phyloP scores from a whole-genome alignment of 768 basidiomycete species.

The Termitomyces sp. region DNA sequence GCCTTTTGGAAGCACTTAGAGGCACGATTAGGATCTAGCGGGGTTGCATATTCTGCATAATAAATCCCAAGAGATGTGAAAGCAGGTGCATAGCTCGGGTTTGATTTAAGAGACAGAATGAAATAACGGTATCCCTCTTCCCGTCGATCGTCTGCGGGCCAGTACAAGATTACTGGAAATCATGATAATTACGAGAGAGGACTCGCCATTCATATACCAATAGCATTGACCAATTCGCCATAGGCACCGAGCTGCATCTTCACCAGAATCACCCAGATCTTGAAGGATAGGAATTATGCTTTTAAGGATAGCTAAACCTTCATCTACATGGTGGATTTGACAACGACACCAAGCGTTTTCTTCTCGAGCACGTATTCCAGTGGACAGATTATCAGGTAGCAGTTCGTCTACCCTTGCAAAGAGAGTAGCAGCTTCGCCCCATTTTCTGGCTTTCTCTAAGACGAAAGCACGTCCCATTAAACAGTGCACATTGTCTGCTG shows the following conservation, averaged over 20 bases:
- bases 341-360: constrained; percentile 84
- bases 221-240: constrained; percentile 82
- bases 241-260: constrained; percentile 73
- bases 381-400: constrained; percentile 38
- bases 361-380: constrained; percentile 65
- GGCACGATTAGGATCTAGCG: constrained; percentile 79
- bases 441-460: constrained; percentile 56
- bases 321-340: constrained; percentile 43
- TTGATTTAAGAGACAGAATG: constrained; percentile 74
- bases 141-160: constrained; percentile 36
- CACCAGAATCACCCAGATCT: constrained; percentile 39
- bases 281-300: constrained; percentile 43
- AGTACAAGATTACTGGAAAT: constrained; percentile 1
- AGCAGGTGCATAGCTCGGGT: constrained; percentile 78
- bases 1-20: constrained; percentile 98
- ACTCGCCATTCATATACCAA: constrained; percentile 70
- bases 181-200: not conserved
- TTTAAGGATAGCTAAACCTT: constrained; percentile 45
- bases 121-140: constrained; percentile 77
- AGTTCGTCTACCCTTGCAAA: constrained; percentile 59
- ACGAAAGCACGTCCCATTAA: constrained; percentile 78
- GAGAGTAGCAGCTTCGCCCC: constrained; percentile 58
- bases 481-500: constrained; percentile 58
- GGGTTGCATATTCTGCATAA: constrained; percentile 66
- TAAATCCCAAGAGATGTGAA: constrained; percentile 93